These are phyloP conservation scores for Coemansia sp. DNA, from an alignment of 192 early-diverging fungal genomes.

Conservation along the genomic window DNA sequence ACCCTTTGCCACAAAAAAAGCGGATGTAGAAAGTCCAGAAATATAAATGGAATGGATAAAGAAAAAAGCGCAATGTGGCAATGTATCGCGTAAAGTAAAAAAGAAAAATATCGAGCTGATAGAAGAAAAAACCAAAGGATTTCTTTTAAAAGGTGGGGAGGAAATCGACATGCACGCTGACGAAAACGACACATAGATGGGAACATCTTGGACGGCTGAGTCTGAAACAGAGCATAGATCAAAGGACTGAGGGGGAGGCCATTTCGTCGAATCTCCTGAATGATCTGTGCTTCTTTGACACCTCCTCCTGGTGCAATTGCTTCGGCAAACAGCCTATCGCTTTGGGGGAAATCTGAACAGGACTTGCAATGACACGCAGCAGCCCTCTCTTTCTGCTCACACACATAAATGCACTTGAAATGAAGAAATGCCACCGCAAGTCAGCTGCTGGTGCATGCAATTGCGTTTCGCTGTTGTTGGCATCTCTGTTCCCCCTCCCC, in stretches of 20 bases:
- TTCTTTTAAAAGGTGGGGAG: not conserved
- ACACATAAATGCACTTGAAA: not conserved
- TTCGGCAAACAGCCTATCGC: not conserved
- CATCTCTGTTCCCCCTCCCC: no score
- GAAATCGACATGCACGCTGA: not conserved
- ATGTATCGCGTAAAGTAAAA: not conserved
- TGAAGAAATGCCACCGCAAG: not conserved
- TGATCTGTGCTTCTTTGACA: no score
- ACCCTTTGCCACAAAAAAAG: conserved; percentile 5
- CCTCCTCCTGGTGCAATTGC: not conserved
- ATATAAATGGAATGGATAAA: conserved; percentile 3
- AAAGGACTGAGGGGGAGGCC: not conserved
- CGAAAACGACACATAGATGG: not conserved
- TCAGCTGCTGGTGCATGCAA: not conserved
- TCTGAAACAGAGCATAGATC: conserved; percentile 4
- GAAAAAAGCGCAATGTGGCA: not conserved
- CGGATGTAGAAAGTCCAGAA: conserved; percentile 1
- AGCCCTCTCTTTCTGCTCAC: not conserved
- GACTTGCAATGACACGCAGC: not conserved
- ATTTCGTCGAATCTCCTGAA: not conserved
- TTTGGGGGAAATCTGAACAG: not conserved
- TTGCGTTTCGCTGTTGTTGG: not conserved
- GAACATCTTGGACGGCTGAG: not conserved
- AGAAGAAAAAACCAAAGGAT: not conserved
- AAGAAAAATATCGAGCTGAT: not conserved